Evolutionary conservation across 805 yeast genomes (phyloP).

Genomic region (Monosporozyma unispora): DNA sequence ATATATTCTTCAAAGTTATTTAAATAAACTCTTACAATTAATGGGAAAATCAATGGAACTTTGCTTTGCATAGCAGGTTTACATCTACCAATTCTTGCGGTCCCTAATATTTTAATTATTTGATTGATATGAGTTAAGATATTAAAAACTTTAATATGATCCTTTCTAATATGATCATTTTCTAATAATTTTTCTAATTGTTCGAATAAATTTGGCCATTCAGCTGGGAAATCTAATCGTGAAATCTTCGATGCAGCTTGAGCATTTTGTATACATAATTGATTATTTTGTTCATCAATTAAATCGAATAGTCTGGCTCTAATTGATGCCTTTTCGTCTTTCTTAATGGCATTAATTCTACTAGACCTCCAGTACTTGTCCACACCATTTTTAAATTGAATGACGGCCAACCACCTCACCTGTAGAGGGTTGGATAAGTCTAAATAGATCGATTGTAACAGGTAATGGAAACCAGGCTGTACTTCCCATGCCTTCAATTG

Average conservation of each 20-base stretch:
- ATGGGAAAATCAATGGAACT: constrained; percentile 52
- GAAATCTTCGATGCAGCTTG: constrained; percentile 71
- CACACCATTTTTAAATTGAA: constrained; percentile 80
- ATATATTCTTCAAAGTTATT: constrained; percentile 59
- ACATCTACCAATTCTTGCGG: constrained; percentile 77
- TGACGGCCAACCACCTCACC: constrained; percentile 77
- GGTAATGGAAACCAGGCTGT: constrained; percentile 47
- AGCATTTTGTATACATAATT: constrained; percentile 74
- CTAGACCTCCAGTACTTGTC: constrained; percentile 79
- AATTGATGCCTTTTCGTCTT: constrained; percentile 64
- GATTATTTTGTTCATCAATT: constrained; percentile 62
- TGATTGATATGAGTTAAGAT: constrained; percentile 63
- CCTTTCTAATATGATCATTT: constrained; percentile 35
- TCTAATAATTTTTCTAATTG: constrained; percentile 42
- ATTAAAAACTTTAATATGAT: constrained; percentile 51
- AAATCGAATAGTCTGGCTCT: constrained; percentile 47
- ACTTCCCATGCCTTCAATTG: constrained; percentile 65
- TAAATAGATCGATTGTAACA: constrained; percentile 53
- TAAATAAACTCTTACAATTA: constrained; percentile 51
- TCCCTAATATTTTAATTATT: constrained; percentile 60
- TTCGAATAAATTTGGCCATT: constrained; percentile 79
- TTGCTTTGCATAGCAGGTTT: constrained; percentile 68
- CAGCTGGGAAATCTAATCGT: constrained; percentile 75
- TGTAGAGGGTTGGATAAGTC: constrained; percentile 52
- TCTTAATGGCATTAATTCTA: constrained; percentile 42